Base-by-base conservation (phyloP, 208 protist genomes). In the Angomonas ambiguus region DNA sequence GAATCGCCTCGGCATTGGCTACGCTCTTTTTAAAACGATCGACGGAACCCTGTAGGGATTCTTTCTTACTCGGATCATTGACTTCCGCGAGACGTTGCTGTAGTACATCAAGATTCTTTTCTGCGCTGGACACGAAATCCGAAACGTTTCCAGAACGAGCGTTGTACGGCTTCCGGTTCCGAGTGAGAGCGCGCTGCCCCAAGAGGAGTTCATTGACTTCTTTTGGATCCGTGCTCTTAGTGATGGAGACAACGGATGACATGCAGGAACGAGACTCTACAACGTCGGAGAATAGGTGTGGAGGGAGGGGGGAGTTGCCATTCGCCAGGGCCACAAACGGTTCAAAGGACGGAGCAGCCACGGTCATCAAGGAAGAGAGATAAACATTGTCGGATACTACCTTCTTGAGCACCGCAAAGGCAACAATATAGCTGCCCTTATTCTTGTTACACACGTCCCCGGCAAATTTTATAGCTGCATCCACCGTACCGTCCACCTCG, bases 401-500 rank as follows among this genome's bases (percentile, higher is more conserved):
- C 65, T 82, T 74, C 63, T 81, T 86, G 48, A 87, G 58, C 16
- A 87, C 84, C 16, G 76, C 78, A 10, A 69, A 84, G 57, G 71
- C 68, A 33, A 85, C 69, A 22, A 91, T 72, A 38, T 76, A 57
- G 30, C 71, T 66, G 67, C 72, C 64, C 60, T 59, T 62, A 5
- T 72, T 45, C 62, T 57, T 73, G 13, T 35, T 18, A 20, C 76
- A 24, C 41, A 67, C 38, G 22, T 72, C 34, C 49, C 32, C 51
- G 22, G 84, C 76, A 32, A 71, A 62, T 6, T 51, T 35, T 28
- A 91, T 71, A 11, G 72, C 73, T 38, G 63, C 49, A 56, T 69
- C 28, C 6, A 91, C 27, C 11, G 41, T 65, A 10, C 34, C 27
- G 42, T 67, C 48, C 62, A 84, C 67, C 34, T 84, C 74, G 16